A percentile compares a stretch with the other conserved stretches of the same genome.
These are phyloP conservation scores for Astrothelium subdiscretum DNA, from an alignment of 495 filamentous ascomycete genomes.

Conservation along the genomic window DNA sequence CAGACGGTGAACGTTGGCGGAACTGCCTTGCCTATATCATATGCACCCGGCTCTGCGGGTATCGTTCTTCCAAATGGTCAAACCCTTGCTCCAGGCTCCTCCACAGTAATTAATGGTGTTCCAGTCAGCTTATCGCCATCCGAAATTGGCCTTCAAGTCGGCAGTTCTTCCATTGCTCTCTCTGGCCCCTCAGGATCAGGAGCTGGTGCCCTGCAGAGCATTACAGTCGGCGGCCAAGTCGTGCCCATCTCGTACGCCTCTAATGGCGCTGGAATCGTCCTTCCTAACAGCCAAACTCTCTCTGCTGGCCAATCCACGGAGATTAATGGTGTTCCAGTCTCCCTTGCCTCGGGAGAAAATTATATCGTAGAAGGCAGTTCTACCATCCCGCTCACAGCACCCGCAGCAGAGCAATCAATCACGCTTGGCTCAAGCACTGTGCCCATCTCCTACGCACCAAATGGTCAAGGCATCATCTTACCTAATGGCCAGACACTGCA, in stretches of 20 bases:
- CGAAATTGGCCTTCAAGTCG: background rate
- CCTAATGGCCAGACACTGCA: slow-evolving; percentile 14
- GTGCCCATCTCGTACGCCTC: background rate
- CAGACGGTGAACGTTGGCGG: background rate
- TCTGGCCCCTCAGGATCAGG: background rate
- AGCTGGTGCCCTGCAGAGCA: background rate
- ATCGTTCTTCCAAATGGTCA: background rate
- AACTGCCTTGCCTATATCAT: background rate
- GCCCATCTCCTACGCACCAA: background rate
- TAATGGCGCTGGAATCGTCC: background rate
- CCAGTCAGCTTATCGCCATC: background rate
- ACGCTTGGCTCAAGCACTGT: background rate
- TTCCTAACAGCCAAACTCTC: background rate
- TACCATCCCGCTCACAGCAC: background rate
- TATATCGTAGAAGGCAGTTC: background rate
- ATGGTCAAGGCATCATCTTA: background rate
- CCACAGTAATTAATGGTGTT: background rate
- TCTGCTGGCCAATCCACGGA: background rate
- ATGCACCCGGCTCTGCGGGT: background rate
- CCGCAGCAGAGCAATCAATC: background rate
- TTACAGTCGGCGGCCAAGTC: background rate
- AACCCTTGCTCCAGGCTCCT: background rate
- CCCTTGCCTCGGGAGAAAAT: background rate
- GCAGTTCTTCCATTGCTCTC: slow-evolving; percentile 2
- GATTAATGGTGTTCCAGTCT: background rate